These are phyloP conservation scores for Rhododendron simsii DNA, from an alignment of 148 eudicot genomes.

Conservation along the genomic window DNA sequence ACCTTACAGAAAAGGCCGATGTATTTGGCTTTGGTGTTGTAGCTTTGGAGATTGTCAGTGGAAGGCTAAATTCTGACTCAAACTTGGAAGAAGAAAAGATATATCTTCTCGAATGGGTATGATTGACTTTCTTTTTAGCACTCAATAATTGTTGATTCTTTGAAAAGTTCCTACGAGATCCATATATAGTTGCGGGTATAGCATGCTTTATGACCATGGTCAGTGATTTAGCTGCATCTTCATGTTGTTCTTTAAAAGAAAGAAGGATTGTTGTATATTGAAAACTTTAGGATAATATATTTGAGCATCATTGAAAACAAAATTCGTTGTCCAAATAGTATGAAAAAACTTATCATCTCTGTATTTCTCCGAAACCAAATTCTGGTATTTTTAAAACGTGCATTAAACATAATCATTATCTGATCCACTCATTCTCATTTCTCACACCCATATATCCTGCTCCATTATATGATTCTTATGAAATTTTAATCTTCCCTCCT, in stretches of 20 bases:
- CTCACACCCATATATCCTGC: neutral
- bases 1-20: constrained; percentile 89
- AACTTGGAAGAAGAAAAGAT: constrained; percentile 45
- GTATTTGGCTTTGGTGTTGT: constrained; percentile 87
- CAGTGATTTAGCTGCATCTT: neutral
- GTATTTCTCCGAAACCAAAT: neutral
- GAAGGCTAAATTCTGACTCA: constrained; percentile 63
- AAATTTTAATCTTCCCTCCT: neutral
- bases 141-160: neutral
- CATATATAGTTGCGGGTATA: neutral
- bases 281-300: neutral
- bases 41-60: constrained; percentile 76
- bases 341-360: neutral
- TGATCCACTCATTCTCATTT: neutral
- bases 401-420: neutral
- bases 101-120: constrained; percentile 94
- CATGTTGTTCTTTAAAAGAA: neutral
- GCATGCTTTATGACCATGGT: neutral
- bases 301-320: neutral
- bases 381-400: neutral
- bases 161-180: neutral
- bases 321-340: neutral
- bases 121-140: neutral
- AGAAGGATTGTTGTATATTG: neutral
- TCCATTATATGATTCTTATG: neutral